Conservation (phyloP, 139 green algal species). For the Micromonas pusilla region DNA sequence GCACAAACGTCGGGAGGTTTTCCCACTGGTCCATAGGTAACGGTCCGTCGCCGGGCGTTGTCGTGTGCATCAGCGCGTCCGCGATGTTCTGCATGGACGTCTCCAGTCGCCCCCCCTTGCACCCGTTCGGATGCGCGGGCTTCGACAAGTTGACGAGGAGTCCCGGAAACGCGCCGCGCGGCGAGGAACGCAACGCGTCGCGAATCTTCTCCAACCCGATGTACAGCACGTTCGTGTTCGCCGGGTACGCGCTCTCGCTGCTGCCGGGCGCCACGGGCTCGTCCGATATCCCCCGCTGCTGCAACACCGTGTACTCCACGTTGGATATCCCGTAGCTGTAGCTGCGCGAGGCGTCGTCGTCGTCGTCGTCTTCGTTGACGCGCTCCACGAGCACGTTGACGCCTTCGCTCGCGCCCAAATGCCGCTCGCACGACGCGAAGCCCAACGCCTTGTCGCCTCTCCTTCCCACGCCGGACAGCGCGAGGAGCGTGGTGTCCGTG, state of each 20-base stretch:
- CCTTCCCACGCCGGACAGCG: slow-evolving; percentile 71
- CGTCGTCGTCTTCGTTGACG: neutral
- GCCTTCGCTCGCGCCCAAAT: slow-evolving; percentile 85
- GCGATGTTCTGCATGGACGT: slow-evolving; percentile 89
- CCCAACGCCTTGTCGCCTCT: slow-evolving; percentile 67
- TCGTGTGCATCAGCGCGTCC: slow-evolving; percentile 33
- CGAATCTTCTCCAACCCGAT: slow-evolving; percentile 54
- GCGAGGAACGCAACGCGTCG: slow-evolving; percentile 32
- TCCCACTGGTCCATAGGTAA: slow-evolving; percentile 34
- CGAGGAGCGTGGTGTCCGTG: slow-evolving; percentile 87
- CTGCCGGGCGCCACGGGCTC: slow-evolving; percentile 32
- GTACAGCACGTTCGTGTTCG: slow-evolving; percentile 98
- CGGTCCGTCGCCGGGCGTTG: neutral
- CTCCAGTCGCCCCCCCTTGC: slow-evolving; percentile 74
- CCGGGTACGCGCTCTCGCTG: slow-evolving; percentile 63
- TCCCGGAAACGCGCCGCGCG: slow-evolving; percentile 65
- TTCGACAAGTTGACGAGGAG: slow-evolving; percentile 99
- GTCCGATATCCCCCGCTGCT: slow-evolving; percentile 77
- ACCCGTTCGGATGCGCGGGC: slow-evolving; percentile 35
- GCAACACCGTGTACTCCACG: slow-evolving; percentile 98
- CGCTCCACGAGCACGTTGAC: slow-evolving; percentile 86
- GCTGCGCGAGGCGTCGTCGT: neutral
- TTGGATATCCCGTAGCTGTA: slow-evolving; percentile 80
- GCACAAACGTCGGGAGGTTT: slow-evolving; percentile 89
- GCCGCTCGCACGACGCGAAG: slow-evolving; percentile 89